Conservation (phyloP, 1,139 yeast species). For the Taiozyma sp. region DNA sequence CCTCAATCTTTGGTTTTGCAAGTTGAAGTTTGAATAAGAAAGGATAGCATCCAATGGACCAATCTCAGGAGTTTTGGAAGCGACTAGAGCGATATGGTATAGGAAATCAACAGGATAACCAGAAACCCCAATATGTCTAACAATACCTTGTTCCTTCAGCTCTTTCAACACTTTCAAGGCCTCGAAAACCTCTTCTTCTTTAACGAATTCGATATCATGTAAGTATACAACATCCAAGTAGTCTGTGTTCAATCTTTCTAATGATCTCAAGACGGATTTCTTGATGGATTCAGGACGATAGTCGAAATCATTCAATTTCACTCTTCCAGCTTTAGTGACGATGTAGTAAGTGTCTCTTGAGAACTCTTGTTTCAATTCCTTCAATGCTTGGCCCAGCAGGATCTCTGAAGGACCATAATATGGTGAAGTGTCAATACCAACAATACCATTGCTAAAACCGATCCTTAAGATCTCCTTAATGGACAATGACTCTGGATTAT, state of each 20-base stretch:
- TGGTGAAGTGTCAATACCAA: conserved; percentile 87
- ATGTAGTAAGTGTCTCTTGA: conserved; percentile 64
- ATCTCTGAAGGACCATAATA: conserved; percentile 89
- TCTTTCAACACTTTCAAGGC: conserved; percentile 59
- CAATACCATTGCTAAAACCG: conserved; percentile 66
- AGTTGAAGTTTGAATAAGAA: conserved; percentile 77
- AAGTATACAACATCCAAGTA: conserved; percentile 80
- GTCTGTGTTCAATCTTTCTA: conserved; percentile 55
- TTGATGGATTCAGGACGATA: conserved; percentile 60
- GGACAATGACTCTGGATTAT: conserved; percentile 57
- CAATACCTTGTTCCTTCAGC: conserved; percentile 60
- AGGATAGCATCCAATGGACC: conserved; percentile 67
- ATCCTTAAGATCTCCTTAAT: conserved; percentile 48
- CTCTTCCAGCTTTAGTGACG: conserved; percentile 86
- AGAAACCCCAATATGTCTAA: conserved; percentile 69
- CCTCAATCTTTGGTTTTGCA: conserved; percentile 66
- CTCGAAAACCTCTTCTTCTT: conserved; percentile 45
- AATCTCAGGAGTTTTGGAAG: conserved; percentile 31
- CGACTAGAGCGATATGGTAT: conserved; percentile 40
- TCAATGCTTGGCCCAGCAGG: conserved; percentile 64
- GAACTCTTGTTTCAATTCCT: conserved; percentile 32
- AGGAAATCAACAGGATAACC: conserved; percentile 83
- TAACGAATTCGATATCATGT: conserved; percentile 86
- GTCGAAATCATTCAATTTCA: conserved; percentile 66
- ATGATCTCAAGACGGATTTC: conserved; percentile 59